Percentiles rank a stretch among this genome's conserved stretches.
These are phyloP conservation scores for Amauroascus verrucosus DNA, from an alignment of 2,329 filamentous ascomycete species.

Conservation along the genomic window DNA sequence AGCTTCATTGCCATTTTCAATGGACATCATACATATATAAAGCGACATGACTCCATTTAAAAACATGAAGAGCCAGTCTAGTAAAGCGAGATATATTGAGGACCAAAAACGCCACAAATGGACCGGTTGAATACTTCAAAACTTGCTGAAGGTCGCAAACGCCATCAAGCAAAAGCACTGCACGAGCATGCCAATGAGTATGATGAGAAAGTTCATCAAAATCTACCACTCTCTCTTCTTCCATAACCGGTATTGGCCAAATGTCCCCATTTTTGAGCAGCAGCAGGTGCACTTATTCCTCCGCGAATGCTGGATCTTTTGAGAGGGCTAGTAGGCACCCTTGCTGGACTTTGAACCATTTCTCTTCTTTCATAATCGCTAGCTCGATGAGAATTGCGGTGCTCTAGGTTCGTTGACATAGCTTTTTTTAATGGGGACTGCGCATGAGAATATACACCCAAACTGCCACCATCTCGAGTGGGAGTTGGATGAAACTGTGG, in stretches of 20 bases:
- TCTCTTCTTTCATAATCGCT: conserved; percentile 31
- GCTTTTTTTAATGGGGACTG: conserved; percentile 77
- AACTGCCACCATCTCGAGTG: conserved; percentile 57
- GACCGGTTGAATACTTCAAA: background rate
- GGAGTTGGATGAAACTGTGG: conserved; percentile 43
- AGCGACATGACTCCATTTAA: background rate
- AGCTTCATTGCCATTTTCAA: background rate
- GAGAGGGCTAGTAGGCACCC: conserved; percentile 33
- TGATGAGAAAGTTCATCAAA: conserved; percentile 14
- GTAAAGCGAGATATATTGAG: no score
- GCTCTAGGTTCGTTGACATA: conserved; percentile 47
- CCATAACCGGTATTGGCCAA: conserved; percentile 6
- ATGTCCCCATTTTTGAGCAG: conserved; percentile 25
- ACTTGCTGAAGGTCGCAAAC: background rate
- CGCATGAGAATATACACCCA: conserved; percentile 70
- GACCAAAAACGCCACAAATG: background rate
- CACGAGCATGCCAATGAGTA: background rate
- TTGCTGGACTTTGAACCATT: conserved; percentile 29
- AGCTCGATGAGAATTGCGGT: conserved; percentile 35
- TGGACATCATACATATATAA: background rate
- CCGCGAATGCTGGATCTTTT: conserved; percentile 36
- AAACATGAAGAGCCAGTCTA: background rate
- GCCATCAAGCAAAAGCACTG: background rate
- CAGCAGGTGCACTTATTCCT: conserved; percentile 25
- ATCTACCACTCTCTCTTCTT: conserved; percentile 25